These are phyloP conservation scores for Ottelia alismoides DNA, from an alignment of 106 monocot species.

Conservation along the genomic window DNA sequence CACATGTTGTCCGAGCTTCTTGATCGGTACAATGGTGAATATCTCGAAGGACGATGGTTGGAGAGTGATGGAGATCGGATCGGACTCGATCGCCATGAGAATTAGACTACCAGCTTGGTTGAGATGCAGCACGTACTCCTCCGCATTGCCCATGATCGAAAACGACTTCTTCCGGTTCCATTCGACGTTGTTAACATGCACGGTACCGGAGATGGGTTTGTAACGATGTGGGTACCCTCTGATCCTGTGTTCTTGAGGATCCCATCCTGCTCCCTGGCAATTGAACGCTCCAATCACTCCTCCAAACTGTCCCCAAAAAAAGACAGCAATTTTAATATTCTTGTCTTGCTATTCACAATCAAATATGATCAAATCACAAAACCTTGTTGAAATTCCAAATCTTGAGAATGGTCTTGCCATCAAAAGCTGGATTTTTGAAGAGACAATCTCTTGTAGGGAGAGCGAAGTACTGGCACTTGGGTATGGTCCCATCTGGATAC, in stretches of 20 bases:
- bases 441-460: conserved; percentile 46
- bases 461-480: conserved; percentile 36
- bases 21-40: conserved; percentile 29
- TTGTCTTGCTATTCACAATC: not conserved
- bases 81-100: conserved; percentile 8
- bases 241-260: conserved; percentile 21
- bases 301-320: conserved; percentile 35
- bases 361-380: not conserved
- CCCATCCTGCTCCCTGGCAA: conserved; percentile 58
- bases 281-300: conserved; percentile 56
- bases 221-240: conserved; percentile 32
- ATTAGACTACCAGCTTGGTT: conserved; percentile 20
- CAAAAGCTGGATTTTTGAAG: conserved; percentile 41
- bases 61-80: conserved; percentile 23
- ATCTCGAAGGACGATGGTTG: conserved; percentile 43
- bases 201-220: conserved; percentile 22
- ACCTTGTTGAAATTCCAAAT: conserved; percentile 63
- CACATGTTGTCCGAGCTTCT: not conserved
- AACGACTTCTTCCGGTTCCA: conserved; percentile 35
- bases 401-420: conserved; percentile 43
- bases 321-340: not conserved
- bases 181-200: conserved; percentile 31
- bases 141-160: conserved; percentile 6
- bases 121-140: conserved; percentile 23
- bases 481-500: conserved; percentile 42